Evolutionary conservation across 352 stramenopile species (phyloP).

Genomic region (Aphanomyces astaci): DNA sequence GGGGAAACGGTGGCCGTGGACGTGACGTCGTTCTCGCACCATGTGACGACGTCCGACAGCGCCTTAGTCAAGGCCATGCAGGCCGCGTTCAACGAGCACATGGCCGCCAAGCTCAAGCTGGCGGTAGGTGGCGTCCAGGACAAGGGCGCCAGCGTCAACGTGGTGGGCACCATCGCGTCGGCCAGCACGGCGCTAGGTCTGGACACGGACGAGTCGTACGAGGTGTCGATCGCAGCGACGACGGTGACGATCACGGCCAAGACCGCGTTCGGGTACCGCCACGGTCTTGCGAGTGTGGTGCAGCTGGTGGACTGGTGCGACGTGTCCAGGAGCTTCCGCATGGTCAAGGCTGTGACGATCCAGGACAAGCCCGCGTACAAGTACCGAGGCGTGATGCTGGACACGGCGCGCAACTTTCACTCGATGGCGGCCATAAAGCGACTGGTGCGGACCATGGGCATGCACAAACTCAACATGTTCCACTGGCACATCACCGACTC

Average conservation of each 20-base stretch:
- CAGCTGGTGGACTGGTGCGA: constrained; percentile 13
- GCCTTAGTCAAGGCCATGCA: not conserved
- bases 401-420: constrained; percentile 20
- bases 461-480: constrained; percentile 17
- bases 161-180: not conserved
- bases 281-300: constrained; percentile 4
- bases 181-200: not conserved
- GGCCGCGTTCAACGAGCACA: not conserved
- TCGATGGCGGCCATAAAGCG: constrained; percentile 3
- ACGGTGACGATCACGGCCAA: constrained; percentile 1
- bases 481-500: constrained; percentile 21
- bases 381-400: constrained; percentile 15
- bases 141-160: not conserved
- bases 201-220: constrained; percentile 21
- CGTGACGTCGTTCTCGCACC: not conserved
- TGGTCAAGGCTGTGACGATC: not conserved
- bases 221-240: not conserved
- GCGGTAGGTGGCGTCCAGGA: not conserved
- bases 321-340: not conserved
- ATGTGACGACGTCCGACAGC: not conserved
- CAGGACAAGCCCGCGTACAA: constrained; percentile 14
- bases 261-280: constrained; percentile 7
- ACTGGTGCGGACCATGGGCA: constrained; percentile 1
- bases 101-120: constrained; percentile 2
- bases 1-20: not conserved